Conservation (phyloP, 2,329 filamentous ascomycete genomes). For the Neofusicoccum parvum region DNA sequence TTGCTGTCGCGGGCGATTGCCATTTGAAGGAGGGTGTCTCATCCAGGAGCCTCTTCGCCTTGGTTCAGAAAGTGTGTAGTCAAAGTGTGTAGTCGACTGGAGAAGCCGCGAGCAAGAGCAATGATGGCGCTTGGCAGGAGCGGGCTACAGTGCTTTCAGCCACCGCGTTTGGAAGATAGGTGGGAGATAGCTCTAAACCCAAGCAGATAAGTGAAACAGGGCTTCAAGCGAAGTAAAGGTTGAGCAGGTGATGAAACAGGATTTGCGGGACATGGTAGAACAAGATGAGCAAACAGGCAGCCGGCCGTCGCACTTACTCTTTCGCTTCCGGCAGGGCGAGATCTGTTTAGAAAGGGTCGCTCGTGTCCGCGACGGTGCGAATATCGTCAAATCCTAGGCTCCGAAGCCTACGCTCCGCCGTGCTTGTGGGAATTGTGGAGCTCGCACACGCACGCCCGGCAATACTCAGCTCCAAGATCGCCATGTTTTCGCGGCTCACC, state of each 20-base stretch:
- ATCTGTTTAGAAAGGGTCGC: conserved; percentile 29
- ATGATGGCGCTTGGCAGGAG: conserved; percentile 68
- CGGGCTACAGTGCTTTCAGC: conserved; percentile 37
- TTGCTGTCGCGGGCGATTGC: no score
- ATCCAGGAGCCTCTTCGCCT: conserved; percentile 62
- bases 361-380: no score
- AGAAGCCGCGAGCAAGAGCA: conserved; percentile 36
- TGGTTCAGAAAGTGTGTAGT: conserved; percentile 62
- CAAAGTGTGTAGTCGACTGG: conserved; percentile 44
- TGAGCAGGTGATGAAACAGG: conserved; percentile 54
- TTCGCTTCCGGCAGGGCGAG: conserved; percentile 54
- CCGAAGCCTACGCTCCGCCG: no score
- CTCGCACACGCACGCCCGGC: no score
- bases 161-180: conserved; percentile 61
- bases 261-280: conserved; percentile 50
- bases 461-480: no score
- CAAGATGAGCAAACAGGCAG: conserved; percentile 54
- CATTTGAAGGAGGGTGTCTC: no score
- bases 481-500: no score
- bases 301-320: conserved; percentile 56
- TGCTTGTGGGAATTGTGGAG: no score
- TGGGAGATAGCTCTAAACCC: conserved; percentile 55
- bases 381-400: no score
- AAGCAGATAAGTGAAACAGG: conserved; percentile 44
- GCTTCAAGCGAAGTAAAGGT: conserved; percentile 70